Evolutionary conservation across 2,329 filamentous ascomycete genomes (phyloP).

Genomic region (Polytolypa hystricis): DNA sequence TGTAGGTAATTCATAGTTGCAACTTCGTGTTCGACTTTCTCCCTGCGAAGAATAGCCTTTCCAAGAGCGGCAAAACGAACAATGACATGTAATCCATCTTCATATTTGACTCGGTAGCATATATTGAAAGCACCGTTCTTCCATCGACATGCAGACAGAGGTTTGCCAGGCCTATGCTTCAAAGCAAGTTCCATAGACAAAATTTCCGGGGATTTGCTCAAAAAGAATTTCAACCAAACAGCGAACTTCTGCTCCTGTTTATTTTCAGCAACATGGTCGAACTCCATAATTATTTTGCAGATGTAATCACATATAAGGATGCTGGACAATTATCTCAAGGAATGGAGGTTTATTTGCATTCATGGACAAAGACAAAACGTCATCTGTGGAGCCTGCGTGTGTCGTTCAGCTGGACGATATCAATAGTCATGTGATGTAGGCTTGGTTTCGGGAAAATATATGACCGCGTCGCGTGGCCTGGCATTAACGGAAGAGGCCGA

Average conservation of each 20-base stretch:
- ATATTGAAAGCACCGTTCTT: slow-evolving; percentile 23
- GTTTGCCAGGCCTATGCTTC: slow-evolving; percentile 13
- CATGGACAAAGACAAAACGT: too few relatives aligned
- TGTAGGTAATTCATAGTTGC: slow-evolving; percentile 18
- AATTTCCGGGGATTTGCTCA: slow-evolving; percentile 15
- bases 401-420: too few relatives aligned
- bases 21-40: slow-evolving; percentile 22
- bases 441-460: too few relatives aligned
- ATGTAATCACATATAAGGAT: too few relatives aligned
- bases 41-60: slow-evolving; percentile 16
- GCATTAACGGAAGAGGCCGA: too few relatives aligned
- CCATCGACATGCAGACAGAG: slow-evolving; percentile 13
- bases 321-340: too few relatives aligned
- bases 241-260: slow-evolving; percentile 15
- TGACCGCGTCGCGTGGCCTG: too few relatives aligned
- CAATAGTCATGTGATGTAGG: too few relatives aligned
- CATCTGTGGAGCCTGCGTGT: too few relatives aligned
- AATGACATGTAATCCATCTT: slow-evolving; percentile 15
- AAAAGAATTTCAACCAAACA: slow-evolving; percentile 16
- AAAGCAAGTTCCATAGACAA: slow-evolving; percentile 17
- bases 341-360: too few relatives aligned
- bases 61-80: slow-evolving; percentile 22
- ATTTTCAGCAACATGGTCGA: slow-evolving; percentile 16
- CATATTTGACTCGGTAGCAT: slow-evolving; percentile 19
- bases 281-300: slow-evolving; percentile 12